Percentiles rank a stretch among this genome's conserved stretches.
phyloP scores from a whole-genome alignment of 2,329 filamentous ascomycete species.

The Cladosporium halotolerans region DNA sequence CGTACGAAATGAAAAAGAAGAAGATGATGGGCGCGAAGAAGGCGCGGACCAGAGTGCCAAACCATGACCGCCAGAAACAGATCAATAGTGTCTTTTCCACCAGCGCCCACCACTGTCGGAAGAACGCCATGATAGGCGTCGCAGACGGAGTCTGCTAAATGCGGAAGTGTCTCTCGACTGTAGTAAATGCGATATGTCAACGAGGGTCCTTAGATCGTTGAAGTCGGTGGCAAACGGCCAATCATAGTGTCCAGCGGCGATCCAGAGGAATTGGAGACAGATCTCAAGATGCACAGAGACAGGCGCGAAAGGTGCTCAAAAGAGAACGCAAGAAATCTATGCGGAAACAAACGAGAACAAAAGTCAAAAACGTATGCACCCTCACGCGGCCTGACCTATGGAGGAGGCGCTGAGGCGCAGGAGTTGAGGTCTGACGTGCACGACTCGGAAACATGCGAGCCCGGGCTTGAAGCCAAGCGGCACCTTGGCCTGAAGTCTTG shows the following conservation, averaged over 20 bases:
- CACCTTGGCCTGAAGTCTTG: too few relatives aligned
- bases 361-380: neutral
- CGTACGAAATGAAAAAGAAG: constrained; percentile 54
- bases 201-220: neutral
- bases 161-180: neutral
- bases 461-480: too few relatives aligned
- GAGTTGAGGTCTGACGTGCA: neutral
- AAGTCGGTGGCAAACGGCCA: neutral
- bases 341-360: too few relatives aligned
- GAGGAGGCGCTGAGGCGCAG: neutral
- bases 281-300: too few relatives aligned
- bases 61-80: constrained; percentile 47
- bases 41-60: constrained; percentile 49
- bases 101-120: constrained; percentile 50
- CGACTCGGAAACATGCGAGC: neutral
- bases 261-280: neutral
- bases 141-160: neutral
- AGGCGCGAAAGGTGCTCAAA: too few relatives aligned
- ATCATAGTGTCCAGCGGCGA: neutral
- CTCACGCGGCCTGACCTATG: neutral
- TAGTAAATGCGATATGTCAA: neutral
- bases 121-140: constrained; percentile 21
- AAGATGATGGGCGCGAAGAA: constrained; percentile 50
- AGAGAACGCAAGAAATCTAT: too few relatives aligned
- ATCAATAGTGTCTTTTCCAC: constrained; percentile 53